Percentiles rank a stretch among this genome's conserved stretches.
phyloP scores from a whole-genome alignment of 306 rosid genomes.

The Bauhinia variegata region DNA sequence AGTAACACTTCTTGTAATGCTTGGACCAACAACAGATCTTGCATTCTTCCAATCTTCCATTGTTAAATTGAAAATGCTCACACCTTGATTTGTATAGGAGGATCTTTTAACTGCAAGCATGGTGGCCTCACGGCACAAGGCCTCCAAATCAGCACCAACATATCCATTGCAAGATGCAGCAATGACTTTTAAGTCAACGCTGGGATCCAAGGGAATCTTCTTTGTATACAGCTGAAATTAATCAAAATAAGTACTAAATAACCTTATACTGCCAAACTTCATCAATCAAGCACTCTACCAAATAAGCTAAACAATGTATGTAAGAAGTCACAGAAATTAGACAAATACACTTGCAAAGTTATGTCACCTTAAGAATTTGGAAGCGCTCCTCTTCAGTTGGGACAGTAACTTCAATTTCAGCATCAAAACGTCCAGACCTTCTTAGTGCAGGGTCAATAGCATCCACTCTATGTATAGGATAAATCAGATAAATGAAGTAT shows the following conservation, averaged over 20 bases:
- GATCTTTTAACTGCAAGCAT: constrained; percentile 58
- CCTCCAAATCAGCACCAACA: constrained; percentile 95
- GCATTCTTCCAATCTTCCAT: constrained; percentile 85
- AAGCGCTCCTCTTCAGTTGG: constrained; percentile 80
- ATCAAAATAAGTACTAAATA: constrained; percentile 22
- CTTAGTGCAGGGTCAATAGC: constrained; percentile 90
- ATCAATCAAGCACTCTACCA: constrained; percentile 18
- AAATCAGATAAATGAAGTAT: constrained; percentile 32
- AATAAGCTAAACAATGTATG: not conserved
- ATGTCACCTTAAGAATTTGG: constrained; percentile 82
- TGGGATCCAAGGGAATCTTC: constrained; percentile 61
- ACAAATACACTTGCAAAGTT: not conserved
- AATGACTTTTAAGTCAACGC: constrained; percentile 60
- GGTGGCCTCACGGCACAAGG: constrained; percentile 78
- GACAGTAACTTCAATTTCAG: constrained; percentile 83
- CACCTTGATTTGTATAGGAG: constrained; percentile 51
- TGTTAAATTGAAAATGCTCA: constrained; percentile 44
- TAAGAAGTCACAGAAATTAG: not conserved
- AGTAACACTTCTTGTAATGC: constrained; percentile 89
- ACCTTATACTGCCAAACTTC: constrained; percentile 17
- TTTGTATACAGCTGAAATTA: constrained; percentile 78
- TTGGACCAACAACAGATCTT: constrained; percentile 68
- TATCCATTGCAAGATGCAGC: constrained; percentile 91
- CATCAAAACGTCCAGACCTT: constrained; percentile 88
- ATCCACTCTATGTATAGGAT: constrained; percentile 56